Evolutionary conservation across 73 alveolate genomes (phyloP).

Genomic region (Urostyla sp.): DNA sequence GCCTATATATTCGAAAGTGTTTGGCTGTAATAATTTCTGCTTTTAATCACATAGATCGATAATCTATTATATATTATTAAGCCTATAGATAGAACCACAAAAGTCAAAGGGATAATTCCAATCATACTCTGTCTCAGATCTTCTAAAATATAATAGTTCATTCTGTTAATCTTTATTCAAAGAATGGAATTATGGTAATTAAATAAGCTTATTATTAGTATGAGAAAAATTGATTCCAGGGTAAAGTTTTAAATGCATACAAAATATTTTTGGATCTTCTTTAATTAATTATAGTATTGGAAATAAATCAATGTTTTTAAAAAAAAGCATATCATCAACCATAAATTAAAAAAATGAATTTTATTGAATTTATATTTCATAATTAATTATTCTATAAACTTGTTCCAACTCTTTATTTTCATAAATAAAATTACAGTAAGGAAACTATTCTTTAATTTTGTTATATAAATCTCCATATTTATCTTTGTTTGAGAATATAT

Average conservation of each 20-base stretch:
- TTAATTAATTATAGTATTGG: conserved; percentile 34
- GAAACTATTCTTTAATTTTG: conserved; percentile 12
- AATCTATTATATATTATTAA: conserved; percentile 10
- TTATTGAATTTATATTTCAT: not conserved
- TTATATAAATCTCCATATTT: not conserved
- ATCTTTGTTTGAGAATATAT: not conserved
- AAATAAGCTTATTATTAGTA: conserved; percentile 66
- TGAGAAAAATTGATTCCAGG: conserved; percentile 71
- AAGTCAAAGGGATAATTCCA: conserved; percentile 85
- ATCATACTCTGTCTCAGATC: conserved; percentile 66
- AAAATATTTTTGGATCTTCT: not conserved
- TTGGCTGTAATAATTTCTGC: conserved; percentile 61
- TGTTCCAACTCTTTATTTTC: conserved; percentile 4
- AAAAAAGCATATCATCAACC: conserved; percentile 78
- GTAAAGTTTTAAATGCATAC: conserved; percentile 69
- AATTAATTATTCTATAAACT: not conserved
- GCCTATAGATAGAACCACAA: conserved; percentile 66
- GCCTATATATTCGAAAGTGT: conserved; percentile 69
- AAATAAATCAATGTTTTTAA: conserved; percentile 29
- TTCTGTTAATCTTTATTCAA: not conserved
- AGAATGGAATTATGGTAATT: conserved; percentile 28
- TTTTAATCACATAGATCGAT: conserved; percentile 7
- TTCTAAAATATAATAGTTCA: conserved; percentile 36
- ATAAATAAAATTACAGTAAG: not conserved
- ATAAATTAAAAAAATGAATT: conserved; percentile 36